These are phyloP conservation scores for Protostelium mycophagum DNA, from an alignment of 78 protist genomes.

Conservation along the genomic window DNA sequence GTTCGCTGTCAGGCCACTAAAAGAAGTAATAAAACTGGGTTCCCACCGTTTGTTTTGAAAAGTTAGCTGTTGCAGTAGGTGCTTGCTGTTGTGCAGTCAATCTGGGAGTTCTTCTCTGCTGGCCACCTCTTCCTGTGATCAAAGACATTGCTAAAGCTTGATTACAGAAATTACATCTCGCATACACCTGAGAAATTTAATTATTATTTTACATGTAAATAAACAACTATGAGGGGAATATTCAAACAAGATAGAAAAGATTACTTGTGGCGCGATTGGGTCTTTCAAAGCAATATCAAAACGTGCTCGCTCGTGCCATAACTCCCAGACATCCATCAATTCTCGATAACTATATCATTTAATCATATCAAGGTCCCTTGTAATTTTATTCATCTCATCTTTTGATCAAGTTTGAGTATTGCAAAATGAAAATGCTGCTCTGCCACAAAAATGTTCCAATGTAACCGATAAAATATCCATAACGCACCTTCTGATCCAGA, in stretches of 20 bases:
- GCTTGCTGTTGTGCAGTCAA: neutral
- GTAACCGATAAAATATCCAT: neutral
- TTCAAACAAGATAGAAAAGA: no score
- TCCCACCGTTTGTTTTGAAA: neutral
- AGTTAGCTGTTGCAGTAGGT: neutral
- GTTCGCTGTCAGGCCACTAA: slow-evolving; percentile 8
- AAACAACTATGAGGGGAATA: slow-evolving; percentile 17
- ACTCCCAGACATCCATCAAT: slow-evolving; percentile 75
- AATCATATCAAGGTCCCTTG: no score
- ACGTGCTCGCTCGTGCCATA: slow-evolving; percentile 75
- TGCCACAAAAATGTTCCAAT: neutral
- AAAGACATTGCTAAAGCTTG: slow-evolving; percentile 5
- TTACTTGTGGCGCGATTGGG: neutral
- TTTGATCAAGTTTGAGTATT: no score
- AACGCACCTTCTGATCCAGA: slow-evolving; percentile 17
- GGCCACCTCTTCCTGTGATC: neutral
- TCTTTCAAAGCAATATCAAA: slow-evolving; percentile 42
- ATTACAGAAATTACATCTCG: slow-evolving; percentile 55
- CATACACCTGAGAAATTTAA: slow-evolving; percentile 28
- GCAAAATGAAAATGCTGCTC: neutral
- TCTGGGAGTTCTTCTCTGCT: neutral
- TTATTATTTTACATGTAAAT: neutral
- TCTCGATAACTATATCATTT: slow-evolving; percentile 73
- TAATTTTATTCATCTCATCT: no score
- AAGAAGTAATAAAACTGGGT: no score